Percentiles rank a stretch among this genome's conserved stretches.
phyloP scores from a whole-genome alignment of 2,329 filamentous ascomycete genomes.

The Stromatinia cepivora region DNA sequence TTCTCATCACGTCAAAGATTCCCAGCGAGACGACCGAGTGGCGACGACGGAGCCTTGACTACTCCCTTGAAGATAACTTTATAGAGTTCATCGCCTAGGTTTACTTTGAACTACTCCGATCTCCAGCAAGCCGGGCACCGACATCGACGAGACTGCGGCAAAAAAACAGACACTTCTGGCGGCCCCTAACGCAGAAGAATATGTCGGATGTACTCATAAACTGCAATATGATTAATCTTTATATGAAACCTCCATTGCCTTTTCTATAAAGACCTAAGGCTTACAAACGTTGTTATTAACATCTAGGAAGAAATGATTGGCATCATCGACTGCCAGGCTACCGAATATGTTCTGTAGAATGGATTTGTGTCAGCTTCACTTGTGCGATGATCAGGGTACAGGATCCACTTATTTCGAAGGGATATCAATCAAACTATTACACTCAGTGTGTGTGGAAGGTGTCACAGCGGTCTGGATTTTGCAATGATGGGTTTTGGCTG shows the following conservation, averaged over 20 bases:
- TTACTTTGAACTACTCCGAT: neutral
- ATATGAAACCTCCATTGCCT: neutral
- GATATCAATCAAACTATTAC: neutral
- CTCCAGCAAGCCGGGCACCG: neutral
- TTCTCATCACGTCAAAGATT: neutral
- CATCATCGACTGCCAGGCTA: neutral
- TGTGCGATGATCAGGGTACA: neutral
- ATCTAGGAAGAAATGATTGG: neutral
- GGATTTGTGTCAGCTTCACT: neutral
- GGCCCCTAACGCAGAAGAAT: neutral
- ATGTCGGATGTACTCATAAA: neutral
- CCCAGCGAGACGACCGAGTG: neutral
- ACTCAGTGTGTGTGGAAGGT: neutral
- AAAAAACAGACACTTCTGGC: too few species aligned
- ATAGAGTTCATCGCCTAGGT: neutral
- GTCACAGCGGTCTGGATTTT: neutral
- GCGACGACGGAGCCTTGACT: neutral
- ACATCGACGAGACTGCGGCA: neutral
- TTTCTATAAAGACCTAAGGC: neutral
- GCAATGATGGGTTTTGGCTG: neutral
- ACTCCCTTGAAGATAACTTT: neutral
- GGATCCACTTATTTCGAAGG: neutral
- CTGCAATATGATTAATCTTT: neutral
- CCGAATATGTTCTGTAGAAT: neutral
- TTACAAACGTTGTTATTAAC: neutral